Evolutionary conservation across 495 filamentous ascomycete species (phyloP), one percentile per base, ranked within the genome.

Genomic region (Aspergillus indologenus): DNA sequence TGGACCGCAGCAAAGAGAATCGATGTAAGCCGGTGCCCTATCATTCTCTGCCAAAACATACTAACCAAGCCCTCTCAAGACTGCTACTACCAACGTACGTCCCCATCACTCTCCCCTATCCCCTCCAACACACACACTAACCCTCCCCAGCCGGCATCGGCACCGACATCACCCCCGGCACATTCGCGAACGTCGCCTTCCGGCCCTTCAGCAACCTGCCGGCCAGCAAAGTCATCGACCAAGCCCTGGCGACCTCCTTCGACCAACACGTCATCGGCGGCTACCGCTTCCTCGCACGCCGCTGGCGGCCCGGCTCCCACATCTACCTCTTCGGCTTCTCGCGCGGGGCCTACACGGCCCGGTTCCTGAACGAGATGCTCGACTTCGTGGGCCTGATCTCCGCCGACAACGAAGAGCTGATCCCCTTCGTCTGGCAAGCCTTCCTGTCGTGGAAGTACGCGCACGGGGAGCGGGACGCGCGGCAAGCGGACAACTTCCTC

Each of bases 261-360:
- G 73, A 74, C 45, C 58, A 68, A 6, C 78, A 81, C 52, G 77
- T 81, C 7, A 72, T 79, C 49, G 67, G 68, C 34, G 78, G 79
- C 3, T 81, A 81, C 52, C 65, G 68, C 15, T 81, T 81, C 61
- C 52, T 81, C 24, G 78, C 78, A 65, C 68, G 78, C 17, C 78
- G 76, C 56, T 75, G 73, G 57, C 47, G 59, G 4, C 56, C 63
- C 22, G 77, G 71, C 5, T 68, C 77, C 29, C 66, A 67, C 40
- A 79, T 81, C 49, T 79, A 79, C 59, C 71, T 81, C 60, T 79
- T 81, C 54, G 78, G 79, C 29, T 80, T 81, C 57, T 75, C 72
- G 2, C 74, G 79, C 26, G 78, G 79, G 18, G 79, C 79, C 14
- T 81, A 76, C 61, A 81, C 78, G 1, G 78, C 77, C 2, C 76